Evolutionary conservation across 2,329 filamentous ascomycete species (phyloP).

Genomic region (Neoarthrinium moseri): DNA sequence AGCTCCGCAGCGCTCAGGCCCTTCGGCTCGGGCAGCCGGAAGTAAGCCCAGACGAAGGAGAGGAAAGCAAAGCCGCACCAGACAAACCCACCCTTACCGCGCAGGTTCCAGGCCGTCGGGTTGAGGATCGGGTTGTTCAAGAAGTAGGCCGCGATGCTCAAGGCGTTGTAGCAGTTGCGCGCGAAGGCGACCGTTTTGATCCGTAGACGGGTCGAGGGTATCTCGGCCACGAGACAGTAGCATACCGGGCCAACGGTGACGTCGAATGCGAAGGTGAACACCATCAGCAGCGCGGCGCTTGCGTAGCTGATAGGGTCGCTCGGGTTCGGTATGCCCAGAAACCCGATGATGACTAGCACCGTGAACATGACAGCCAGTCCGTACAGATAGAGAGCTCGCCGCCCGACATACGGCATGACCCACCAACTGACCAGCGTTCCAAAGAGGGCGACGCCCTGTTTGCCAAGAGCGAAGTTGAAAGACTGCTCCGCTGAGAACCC

Average conservation of each 20-base stretch:
- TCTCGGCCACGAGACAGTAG: constrained; percentile 1
- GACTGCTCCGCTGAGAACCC: constrained; percentile 15
- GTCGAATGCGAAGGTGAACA: not conserved
- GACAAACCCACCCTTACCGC: constrained; percentile 41
- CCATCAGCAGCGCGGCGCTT: constrained; percentile 1
- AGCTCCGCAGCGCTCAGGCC: constrained; percentile 52
- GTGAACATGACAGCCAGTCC: constrained; percentile 8
- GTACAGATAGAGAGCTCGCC: constrained; percentile 11
- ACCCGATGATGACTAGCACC: constrained; percentile 9
- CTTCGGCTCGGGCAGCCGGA: constrained; percentile 51
- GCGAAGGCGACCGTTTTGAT: constrained; percentile 13
- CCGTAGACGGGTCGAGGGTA: constrained; percentile 24
- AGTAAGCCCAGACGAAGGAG: constrained; percentile 48
- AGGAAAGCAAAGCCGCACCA: constrained; percentile 40
- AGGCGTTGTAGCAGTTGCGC: constrained; percentile 34
- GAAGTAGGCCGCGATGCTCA: constrained; percentile 26
- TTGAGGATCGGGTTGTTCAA: constrained; percentile 16
- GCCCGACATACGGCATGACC: constrained; percentile 11
- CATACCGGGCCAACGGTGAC: constrained; percentile 2
- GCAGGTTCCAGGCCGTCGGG: constrained; percentile 35
- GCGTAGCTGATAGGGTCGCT: constrained; percentile 29
- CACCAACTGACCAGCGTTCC: constrained; percentile 11
- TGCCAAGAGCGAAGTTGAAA: constrained; percentile 28
- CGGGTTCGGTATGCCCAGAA: constrained; percentile 27
- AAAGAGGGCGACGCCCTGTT: constrained; percentile 13